Evolutionary conservation across 2,329 filamentous ascomycete species (phyloP).

Genomic region (Claviceps sp.): DNA sequence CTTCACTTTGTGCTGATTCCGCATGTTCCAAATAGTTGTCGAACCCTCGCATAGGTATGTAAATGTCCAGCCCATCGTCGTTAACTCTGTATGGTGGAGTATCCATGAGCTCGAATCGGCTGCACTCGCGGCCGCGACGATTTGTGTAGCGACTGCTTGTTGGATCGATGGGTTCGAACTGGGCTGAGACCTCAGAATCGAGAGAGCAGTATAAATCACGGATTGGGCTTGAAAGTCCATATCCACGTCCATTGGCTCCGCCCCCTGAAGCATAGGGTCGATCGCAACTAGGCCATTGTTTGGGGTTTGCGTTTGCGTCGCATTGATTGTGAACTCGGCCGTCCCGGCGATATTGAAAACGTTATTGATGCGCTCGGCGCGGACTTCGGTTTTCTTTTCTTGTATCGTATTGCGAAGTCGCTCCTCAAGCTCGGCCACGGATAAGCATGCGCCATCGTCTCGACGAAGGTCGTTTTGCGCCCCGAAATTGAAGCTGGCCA

Average conservation of each 20-base stretch:
- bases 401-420: constrained; percentile 29
- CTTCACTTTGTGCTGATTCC: constrained; percentile 28
- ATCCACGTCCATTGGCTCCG: constrained; percentile 9
- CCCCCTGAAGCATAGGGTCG: constrained; percentile 22
- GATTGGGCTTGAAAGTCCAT: constrained; percentile 10
- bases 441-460: constrained; percentile 16
- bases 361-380: constrained; percentile 34
- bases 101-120: constrained; percentile 37
- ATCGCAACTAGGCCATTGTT: constrained; percentile 16
- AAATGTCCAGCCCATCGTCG: constrained; percentile 38
- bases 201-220: constrained; percentile 29
- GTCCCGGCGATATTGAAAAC: constrained; percentile 33
- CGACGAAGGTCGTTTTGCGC: constrained; percentile 11
- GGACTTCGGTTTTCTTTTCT: constrained; percentile 30
- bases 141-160: constrained; percentile 33
- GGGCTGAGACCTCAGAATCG: constrained; percentile 35
- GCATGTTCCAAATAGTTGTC: constrained; percentile 34
- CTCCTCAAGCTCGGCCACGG: constrained; percentile 31
- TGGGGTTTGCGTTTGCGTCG: constrained; percentile 24
- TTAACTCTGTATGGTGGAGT: constrained; percentile 29
- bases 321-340: constrained; percentile 28
- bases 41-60: constrained; percentile 42
- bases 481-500: constrained; percentile 22
- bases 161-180: constrained; percentile 35
- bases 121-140: constrained; percentile 28